Evolutionary conservation across 1,284 basidiomycete genomes (phyloP).

Genomic region (Pseudozyma flocculosa): DNA sequence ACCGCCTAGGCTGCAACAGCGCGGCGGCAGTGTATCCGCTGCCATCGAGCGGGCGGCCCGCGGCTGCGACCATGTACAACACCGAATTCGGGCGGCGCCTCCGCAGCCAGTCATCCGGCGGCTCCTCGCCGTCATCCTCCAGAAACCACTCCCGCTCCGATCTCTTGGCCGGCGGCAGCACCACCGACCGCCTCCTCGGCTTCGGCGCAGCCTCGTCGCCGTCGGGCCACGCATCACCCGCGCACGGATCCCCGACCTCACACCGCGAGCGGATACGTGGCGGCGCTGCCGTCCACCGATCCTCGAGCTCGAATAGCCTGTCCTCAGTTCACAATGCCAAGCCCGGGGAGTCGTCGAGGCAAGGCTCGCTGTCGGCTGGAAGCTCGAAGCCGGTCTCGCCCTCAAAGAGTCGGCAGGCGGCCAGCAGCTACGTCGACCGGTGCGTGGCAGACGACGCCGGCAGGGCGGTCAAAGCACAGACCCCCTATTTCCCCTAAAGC

Average conservation of each 20-base stretch:
- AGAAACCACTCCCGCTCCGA: slow-evolving; percentile 15
- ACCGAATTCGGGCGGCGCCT: slow-evolving; percentile 47
- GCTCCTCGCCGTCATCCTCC: slow-evolving; percentile 20
- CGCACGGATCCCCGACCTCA: no score
- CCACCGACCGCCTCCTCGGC: slow-evolving; percentile 18
- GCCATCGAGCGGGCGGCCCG: no score
- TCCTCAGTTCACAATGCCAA: background rate
- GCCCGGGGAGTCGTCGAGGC: slow-evolving; percentile 20
- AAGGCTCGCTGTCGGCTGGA: slow-evolving; percentile 11
- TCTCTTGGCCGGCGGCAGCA: slow-evolving; percentile 8
- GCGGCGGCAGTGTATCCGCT: no score
- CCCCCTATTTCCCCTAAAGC: no score
- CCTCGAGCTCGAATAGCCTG: slow-evolving; percentile 27
- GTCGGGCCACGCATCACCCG: no score
- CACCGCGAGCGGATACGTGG: no score
- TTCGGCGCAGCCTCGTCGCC: no score
- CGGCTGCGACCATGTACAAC: slow-evolving; percentile 47
- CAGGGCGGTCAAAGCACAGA: background rate
- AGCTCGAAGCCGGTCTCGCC: slow-evolving; percentile 20
- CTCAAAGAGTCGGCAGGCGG: slow-evolving; percentile 18
- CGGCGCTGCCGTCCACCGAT: slow-evolving; percentile 11
- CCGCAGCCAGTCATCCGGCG: slow-evolving; percentile 39
- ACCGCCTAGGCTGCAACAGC: no score
- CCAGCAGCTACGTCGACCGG: slow-evolving; percentile 20
- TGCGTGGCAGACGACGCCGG: background rate